Conservation (phyloP, 345 rosid genomes). For the Boechera retrofracta region DNA sequence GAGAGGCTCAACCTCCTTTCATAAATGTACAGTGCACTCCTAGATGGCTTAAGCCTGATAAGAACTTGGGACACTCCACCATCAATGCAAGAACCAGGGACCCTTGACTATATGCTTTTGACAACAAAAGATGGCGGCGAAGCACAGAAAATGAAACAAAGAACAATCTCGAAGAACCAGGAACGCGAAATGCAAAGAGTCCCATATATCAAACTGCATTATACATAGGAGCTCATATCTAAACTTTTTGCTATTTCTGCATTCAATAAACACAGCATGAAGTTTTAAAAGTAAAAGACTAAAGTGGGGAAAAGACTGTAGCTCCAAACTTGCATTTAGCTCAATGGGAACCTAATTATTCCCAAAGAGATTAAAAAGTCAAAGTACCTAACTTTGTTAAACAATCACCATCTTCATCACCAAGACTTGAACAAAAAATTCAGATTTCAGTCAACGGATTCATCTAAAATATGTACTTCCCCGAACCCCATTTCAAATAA, state of each 20-base stretch:
- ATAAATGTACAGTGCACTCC: constrained; percentile 22
- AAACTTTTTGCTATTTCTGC: background rate
- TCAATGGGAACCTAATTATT: constrained; percentile 22
- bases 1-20: constrained; percentile 51
- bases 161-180: constrained; percentile 3
- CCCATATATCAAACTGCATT: background rate
- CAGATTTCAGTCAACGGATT: constrained; percentile 32
- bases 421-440: constrained; percentile 1
- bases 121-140: background rate
- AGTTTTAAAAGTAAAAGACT: constrained; percentile 10
- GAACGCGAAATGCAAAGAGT: constrained; percentile 4
- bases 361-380: constrained; percentile 32
- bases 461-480: background rate
- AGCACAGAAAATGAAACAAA: background rate
- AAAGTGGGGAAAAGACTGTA: constrained; percentile 27
- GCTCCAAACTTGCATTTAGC: constrained; percentile 12
- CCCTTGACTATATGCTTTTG: background rate
- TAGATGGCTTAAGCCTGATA: constrained; percentile 4
- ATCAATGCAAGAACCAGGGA: constrained; percentile 24
- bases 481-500: background rate
- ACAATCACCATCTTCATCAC: constrained; percentile 40
- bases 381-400: constrained; percentile 36
- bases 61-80: background rate
- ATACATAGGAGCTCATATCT: background rate
- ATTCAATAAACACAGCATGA: constrained; percentile 1